A percentile compares a stretch with the other conserved stretches of the same genome.
These are phyloP conservation scores for Podospora fimiseda DNA, from an alignment of 495 filamentous ascomycete species.

Conservation along the genomic window DNA sequence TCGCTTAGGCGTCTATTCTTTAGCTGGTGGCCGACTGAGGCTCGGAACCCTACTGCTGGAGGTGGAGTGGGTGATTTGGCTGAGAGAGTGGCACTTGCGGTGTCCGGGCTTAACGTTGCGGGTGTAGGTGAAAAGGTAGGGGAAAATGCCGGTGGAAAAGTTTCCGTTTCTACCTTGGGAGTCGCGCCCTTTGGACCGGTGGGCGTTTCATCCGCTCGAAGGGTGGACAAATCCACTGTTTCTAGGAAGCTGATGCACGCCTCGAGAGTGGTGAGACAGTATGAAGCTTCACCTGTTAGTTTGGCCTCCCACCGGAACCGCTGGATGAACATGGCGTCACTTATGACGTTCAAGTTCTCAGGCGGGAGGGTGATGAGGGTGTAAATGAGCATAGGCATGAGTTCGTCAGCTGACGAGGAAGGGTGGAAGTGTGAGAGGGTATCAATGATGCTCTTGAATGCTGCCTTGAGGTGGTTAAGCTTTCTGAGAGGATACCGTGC, in stretches of 20 bases:
- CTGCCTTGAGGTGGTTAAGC: constrained; percentile 76
- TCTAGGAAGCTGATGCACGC: constrained; percentile 95
- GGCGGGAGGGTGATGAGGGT: constrained; percentile 85
- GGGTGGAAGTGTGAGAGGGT: constrained; percentile 69
- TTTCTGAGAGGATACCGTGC: constrained; percentile 85
- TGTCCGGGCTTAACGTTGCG: constrained; percentile 24
- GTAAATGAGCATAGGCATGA: constrained; percentile 94
- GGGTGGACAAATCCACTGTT: constrained; percentile 87
- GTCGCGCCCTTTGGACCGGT: constrained; percentile 56
- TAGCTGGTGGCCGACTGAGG: constrained; percentile 32
- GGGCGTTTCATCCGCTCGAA: constrained; percentile 72
- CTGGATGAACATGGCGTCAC: constrained; percentile 90
- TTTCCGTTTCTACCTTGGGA: constrained; percentile 43
- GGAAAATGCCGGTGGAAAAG: constrained; percentile 44
- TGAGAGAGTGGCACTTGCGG: constrained; percentile 35
- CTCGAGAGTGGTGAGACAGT: constrained; percentile 94
- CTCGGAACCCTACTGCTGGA: constrained; percentile 34
- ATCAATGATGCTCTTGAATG: constrained; percentile 93
- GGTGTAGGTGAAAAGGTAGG: constrained; percentile 35
- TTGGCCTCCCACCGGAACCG: constrained; percentile 81
- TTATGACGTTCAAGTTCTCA: constrained; percentile 81
- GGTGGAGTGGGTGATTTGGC: constrained; percentile 10
- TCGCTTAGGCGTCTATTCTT: constrained; percentile 65
- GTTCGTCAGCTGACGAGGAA: constrained; percentile 92
- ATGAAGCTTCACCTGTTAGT: constrained; percentile 87